A percentile compares a stretch with the other conserved stretches of the same genome.
phyloP scores from a whole-genome alignment of 257 asterid species.

The Solanum corneliomulleri region DNA sequence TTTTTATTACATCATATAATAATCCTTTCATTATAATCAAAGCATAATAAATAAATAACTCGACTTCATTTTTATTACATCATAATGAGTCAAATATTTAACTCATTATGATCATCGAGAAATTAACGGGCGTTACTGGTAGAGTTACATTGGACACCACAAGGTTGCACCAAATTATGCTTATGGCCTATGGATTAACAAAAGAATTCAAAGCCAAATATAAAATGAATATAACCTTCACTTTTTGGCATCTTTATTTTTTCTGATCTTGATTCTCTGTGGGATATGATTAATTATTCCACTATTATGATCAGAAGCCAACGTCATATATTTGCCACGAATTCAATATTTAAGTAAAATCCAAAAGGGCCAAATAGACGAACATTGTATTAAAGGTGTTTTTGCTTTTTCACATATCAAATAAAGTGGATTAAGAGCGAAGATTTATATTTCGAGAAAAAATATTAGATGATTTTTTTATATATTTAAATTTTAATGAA shows the following conservation, averaged over 20 bases:
- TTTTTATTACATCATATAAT: too few species aligned
- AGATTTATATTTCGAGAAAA: too few species aligned
- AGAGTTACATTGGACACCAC: neutral
- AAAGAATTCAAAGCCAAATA: neutral
- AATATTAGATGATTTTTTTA: too few species aligned
- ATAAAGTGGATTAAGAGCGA: too few species aligned
- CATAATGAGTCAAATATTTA: too few species aligned
- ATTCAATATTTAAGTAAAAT: neutral
- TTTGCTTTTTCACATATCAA: too few species aligned
- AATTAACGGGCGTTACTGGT: too few species aligned
- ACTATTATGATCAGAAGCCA: neutral
- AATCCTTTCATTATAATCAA: too few species aligned
- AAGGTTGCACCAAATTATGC: neutral
- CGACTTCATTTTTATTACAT: too few species aligned
- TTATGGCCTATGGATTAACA: neutral
- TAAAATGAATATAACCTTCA: neutral
- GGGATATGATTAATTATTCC: neutral
- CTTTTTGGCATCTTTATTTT: neutral
- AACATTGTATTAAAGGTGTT: too few species aligned
- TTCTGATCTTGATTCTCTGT: neutral
- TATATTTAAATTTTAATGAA: neutral
- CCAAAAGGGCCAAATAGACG: too few species aligned
- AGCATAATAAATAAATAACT: too few species aligned
- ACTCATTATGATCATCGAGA: neutral
- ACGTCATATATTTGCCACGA: neutral